Conservation (phyloP, 768 basidiomycete genomes). For the Chalciporus pseudorubinellus region DNA sequence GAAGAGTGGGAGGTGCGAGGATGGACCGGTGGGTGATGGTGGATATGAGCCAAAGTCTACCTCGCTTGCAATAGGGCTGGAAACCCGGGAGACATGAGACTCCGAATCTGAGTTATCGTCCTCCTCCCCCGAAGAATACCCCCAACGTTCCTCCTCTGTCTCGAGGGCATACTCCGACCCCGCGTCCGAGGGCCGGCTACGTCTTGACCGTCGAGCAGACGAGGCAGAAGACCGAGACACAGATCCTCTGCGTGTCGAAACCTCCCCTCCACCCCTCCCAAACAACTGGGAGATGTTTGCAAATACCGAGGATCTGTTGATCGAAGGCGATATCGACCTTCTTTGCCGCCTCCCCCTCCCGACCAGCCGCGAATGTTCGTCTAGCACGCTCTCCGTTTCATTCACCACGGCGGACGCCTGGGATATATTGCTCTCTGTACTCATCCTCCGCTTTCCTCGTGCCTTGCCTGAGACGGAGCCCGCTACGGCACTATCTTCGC, state of each 20-base stretch:
- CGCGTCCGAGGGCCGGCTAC: slow-evolving; percentile 51
- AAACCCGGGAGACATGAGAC: slow-evolving; percentile 19
- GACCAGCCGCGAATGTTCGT: slow-evolving; percentile 31
- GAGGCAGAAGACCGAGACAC: slow-evolving; percentile 57
- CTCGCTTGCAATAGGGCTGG: slow-evolving; percentile 45
- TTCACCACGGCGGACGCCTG: slow-evolving; percentile 42
- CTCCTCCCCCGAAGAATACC: slow-evolving; percentile 85
- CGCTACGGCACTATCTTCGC: slow-evolving; percentile 38
- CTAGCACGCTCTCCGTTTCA: slow-evolving; percentile 36
- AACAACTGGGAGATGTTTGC: slow-evolving; percentile 71
- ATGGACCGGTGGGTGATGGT: slow-evolving; percentile 47
- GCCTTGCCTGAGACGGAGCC: slow-evolving; percentile 31
- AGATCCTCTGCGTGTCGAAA: slow-evolving; percentile 49
- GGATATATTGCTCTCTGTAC: slow-evolving; percentile 38
- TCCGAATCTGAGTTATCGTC: slow-evolving; percentile 43
- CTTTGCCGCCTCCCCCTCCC: slow-evolving; percentile 32
- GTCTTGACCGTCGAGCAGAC: slow-evolving; percentile 47
- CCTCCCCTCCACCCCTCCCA: slow-evolving; percentile 44
- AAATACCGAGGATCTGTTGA: slow-evolving; percentile 48
- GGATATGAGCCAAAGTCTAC: slow-evolving; percentile 73
- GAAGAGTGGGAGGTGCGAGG: slow-evolving; percentile 61
- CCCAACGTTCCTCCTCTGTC: slow-evolving; percentile 78
- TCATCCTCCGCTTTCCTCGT: slow-evolving; percentile 41
- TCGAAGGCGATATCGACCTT: slow-evolving; percentile 36
- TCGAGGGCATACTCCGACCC: slow-evolving; percentile 59